A percentile compares a stretch with the other conserved stretches of the same genome.
Evolutionary conservation across 768 basidiomycete species (phyloP).

Genomic region (Leucosporidium scottii): DNA sequence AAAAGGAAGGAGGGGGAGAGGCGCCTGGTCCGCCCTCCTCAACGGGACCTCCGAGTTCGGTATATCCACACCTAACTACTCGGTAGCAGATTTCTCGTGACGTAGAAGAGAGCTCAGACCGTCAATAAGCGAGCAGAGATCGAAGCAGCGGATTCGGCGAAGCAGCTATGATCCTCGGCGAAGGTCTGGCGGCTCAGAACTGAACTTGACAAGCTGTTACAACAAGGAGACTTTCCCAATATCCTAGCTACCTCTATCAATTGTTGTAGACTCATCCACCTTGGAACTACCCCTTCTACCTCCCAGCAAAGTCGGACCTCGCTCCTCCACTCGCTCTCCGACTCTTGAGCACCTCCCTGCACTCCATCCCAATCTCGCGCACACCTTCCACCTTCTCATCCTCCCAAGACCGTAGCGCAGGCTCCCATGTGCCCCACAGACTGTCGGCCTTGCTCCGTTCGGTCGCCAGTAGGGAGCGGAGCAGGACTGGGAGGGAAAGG

Average conservation of each 20-base stretch:
- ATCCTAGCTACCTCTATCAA: too few species aligned
- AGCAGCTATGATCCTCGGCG: neutral
- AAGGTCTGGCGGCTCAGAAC: neutral
- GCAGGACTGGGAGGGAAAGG: conserved; percentile 21
- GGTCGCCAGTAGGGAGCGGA: neutral
- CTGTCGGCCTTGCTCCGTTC: conserved; percentile 10
- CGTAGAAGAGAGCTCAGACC: too few species aligned
- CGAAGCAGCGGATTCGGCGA: too few species aligned
- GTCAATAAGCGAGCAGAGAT: too few species aligned
- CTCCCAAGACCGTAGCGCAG: conserved; percentile 33
- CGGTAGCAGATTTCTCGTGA: too few species aligned
- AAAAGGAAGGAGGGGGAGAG: neutral
- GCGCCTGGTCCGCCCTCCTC: too few species aligned
- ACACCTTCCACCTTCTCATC: conserved; percentile 34
- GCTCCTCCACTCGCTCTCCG: neutral
- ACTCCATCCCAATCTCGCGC: conserved; percentile 33
- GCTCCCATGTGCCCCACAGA: conserved; percentile 36
- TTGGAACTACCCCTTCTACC: neutral
- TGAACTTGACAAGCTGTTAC: neutral
- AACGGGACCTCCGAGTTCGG: too few species aligned
- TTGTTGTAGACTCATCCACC: neutral
- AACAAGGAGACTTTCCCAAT: too few species aligned
- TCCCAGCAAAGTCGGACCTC: neutral
- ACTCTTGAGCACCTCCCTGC: conserved; percentile 29
- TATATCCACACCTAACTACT: too few species aligned